Evolutionary conservation across 2,329 filamentous ascomycete species (phyloP), one percentile per base, ranked within the genome.

Genomic region (Alternaria longipes): DNA sequence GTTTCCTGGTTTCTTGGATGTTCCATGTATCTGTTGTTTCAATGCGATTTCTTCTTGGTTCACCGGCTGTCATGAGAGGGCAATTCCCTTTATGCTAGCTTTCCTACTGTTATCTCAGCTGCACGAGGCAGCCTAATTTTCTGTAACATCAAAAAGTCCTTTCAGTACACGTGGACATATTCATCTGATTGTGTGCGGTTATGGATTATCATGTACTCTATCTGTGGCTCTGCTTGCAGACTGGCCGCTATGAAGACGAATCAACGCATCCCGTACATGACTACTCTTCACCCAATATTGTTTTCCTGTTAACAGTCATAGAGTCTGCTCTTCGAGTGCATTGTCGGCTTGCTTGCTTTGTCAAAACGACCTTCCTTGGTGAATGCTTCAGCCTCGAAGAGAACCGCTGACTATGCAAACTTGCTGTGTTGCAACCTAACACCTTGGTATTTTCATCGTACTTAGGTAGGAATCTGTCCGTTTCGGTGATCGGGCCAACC

Each of bases 201-300:
- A 52, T 53, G 46, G 56, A 36, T 54, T 32, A 38, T 42, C 49
- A 46, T 58, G 56, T 54, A 54, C 49, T 54, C 18, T 54, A 58
- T 45, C 30, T 18, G 41, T 18, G 56, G 49, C 56, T 36, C 12
- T 58, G 30, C 24, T 42, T 20, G 24, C 36, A 34, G 47, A 44
- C 28, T 40, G 14, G 18, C 49, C 16, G 30, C 20, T 46, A n/a
- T 20, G 22, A 34, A 58, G 8, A 58, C 36, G 49, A 54, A 41
- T 24, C 20, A 26, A 36, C 14, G 32, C 12, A 50, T 22, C 14
- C 46, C 30, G 24, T 36, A 24, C 34, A 22, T 50, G 46, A 22
- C 30, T 20, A 42, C 20, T 16, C 20, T 8, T 42, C 8, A 5
- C 24, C 22, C 12, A 14, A 20, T n/a, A 32, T 8, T 9, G 12